Conservation (phyloP, 1,284 basidiomycete genomes). For the Amylostereum chailletii region DNA sequence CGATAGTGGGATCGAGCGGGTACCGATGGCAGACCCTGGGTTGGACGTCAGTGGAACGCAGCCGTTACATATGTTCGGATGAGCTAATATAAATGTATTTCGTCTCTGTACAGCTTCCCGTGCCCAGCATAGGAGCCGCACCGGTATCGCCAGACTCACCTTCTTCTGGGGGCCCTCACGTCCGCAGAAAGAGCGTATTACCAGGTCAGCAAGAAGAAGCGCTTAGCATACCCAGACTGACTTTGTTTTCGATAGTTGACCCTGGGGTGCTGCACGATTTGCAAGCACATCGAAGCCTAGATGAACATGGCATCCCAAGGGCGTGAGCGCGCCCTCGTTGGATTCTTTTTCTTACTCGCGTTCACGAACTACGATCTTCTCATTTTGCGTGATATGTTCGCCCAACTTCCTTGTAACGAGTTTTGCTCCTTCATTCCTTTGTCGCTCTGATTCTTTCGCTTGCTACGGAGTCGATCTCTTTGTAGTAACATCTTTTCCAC, state of each 20-base stretch:
- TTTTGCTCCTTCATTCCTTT: background rate
- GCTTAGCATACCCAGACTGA: constrained; percentile 12
- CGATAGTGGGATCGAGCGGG: constrained; percentile 75
- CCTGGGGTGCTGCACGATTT: constrained; percentile 83
- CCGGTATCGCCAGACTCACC: constrained; percentile 38
- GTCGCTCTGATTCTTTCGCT: background rate
- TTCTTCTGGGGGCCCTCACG: constrained; percentile 52
- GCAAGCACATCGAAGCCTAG: constrained; percentile 78
- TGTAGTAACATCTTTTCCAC: background rate
- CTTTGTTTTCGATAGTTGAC: constrained; percentile 47
- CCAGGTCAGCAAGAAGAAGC: constrained; percentile 47
- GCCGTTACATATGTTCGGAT: constrained; percentile 7
- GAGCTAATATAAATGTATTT: constrained; percentile 6
- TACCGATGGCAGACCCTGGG: constrained; percentile 85
- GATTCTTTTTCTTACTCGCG: too few species aligned
- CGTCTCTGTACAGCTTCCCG: constrained; percentile 37
- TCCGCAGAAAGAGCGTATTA: constrained; percentile 78
- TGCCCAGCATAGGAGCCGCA: constrained; percentile 46
- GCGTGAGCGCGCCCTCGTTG: background rate
- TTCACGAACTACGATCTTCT: too few species aligned
- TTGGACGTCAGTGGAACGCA: constrained; percentile 56
- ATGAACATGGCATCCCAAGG: constrained; percentile 30
- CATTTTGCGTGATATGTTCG: too few species aligned
- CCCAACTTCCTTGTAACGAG: too few species aligned
- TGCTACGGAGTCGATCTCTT: constrained; percentile 4